Percentiles rank a stretch among this genome's conserved stretches.
These are phyloP conservation scores for Xylariaceae sp. DNA, from an alignment of 2,329 filamentous ascomycete species.

Conservation along the genomic window DNA sequence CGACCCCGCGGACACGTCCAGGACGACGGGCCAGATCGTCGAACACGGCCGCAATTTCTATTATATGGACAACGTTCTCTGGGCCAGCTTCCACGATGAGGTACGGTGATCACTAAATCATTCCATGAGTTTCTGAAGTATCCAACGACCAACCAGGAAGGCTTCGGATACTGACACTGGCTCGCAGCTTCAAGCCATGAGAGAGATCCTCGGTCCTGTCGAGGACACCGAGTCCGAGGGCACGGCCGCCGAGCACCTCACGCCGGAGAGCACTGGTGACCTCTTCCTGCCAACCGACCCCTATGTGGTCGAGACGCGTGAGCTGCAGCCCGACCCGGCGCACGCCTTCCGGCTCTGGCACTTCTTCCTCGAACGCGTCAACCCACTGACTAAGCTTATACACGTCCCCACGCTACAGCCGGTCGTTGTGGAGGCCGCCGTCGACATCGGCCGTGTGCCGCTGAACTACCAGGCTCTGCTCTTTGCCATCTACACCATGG, in stretches of 20 bases:
- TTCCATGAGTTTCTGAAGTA: too few relatives aligned
- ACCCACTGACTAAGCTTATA: constrained; percentile 48
- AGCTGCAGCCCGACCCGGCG: constrained; percentile 12
- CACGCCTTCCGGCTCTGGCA: constrained; percentile 50
- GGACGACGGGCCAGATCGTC: constrained; percentile 8
- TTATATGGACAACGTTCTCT: constrained; percentile 13
- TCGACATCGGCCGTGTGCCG: constrained; percentile 31
- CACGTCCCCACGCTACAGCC: constrained; percentile 44
- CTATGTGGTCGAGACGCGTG: constrained; percentile 6
- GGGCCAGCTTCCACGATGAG: constrained; percentile 12
- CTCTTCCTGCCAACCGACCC: constrained; percentile 11
- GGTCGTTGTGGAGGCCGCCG: constrained; percentile 37
- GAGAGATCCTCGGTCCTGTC: constrained; percentile 10
- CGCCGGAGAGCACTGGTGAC: constrained; percentile 9
- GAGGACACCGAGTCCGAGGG: constrained; percentile 8
- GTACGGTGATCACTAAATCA: too few relatives aligned
- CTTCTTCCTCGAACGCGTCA: constrained; percentile 45
- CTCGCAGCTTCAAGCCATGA: constrained; percentile 10
- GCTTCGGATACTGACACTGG: constrained; percentile 5
- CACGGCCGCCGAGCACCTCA: constrained; percentile 1
- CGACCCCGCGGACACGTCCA: not conserved
- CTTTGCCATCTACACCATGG: constrained; percentile 39
- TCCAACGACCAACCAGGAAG: too few relatives aligned
- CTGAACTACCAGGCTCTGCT: constrained; percentile 33
- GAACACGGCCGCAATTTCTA: constrained; percentile 11